phyloP scores from a whole-genome alignment of 768 basidiomycete genomes.

The Termitomyces sp. region DNA sequence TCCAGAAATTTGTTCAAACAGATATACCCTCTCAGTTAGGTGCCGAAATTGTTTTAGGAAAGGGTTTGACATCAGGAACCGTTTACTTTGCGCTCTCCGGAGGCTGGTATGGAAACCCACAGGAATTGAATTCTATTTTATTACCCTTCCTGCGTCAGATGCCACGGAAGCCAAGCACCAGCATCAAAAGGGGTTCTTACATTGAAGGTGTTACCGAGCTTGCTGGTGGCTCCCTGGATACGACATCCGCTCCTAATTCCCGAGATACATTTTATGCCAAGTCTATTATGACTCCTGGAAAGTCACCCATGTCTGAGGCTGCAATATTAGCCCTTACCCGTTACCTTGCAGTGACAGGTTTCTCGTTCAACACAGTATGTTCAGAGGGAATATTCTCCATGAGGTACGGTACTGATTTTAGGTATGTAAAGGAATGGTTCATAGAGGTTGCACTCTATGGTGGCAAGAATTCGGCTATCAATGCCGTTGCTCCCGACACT shows the following conservation, averaged over 20 bases:
- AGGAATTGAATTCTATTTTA: slow-evolving; percentile 8
- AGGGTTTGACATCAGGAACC: slow-evolving; percentile 21
- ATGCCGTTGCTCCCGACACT: slow-evolving; percentile 28
- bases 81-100: slow-evolving; percentile 27
- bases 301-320: slow-evolving; percentile 22
- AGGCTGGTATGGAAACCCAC: slow-evolving; percentile 14
- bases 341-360: slow-evolving; percentile 30
- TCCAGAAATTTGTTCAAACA: slow-evolving; percentile 28
- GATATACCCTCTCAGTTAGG: slow-evolving; percentile 29
- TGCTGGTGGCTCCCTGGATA: slow-evolving; percentile 18
- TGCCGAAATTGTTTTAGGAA: slow-evolving; percentile 23
- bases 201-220: slow-evolving; percentile 9
- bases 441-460: slow-evolving; percentile 38
- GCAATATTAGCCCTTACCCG: slow-evolving; percentile 25
- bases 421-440: slow-evolving; percentile 23
- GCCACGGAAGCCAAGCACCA: slow-evolving; percentile 4
- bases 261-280: slow-evolving; percentile 30
- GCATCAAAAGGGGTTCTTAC: slow-evolving; percentile 14
- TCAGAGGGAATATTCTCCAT: neutral
- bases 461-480: slow-evolving; percentile 40
- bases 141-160: slow-evolving; percentile 12
- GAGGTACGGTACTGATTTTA: neutral
- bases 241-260: slow-evolving; percentile 13
- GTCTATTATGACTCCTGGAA: slow-evolving; percentile 25
- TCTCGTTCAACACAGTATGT: slow-evolving; percentile 22